Base-by-base conservation (phyloP, 495 filamentous ascomycete genomes). In the Xylaria telfairii region DNA sequence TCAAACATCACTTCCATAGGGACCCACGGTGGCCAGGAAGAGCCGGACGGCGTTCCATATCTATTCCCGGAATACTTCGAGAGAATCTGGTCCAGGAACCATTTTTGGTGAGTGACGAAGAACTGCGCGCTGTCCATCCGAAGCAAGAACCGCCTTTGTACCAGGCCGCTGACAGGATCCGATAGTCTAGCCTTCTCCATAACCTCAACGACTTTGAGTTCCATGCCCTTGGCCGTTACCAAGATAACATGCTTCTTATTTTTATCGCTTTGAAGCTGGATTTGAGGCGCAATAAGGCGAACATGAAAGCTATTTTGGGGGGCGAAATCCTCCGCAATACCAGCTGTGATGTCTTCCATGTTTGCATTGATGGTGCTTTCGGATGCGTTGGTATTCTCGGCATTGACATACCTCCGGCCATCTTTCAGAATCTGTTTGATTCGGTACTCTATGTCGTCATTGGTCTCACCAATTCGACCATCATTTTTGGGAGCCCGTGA, bases 1-100 rank as follows among this genome's bases (percentile, higher is more conserved):
- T 98, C 95, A 72, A 97, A 98, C 91, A 98, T 97, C 68, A 96
- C 92, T 81, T 99, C 96, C 82, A 98, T 89, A 4, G 96, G 95
- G 46, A 98, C 91, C 96, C 96, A 99, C 37, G 96, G 96, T 4
- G 96, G 96, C 96, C 96, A 99, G 5, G 92, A 89, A 37, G 94
- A 94, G 19, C 91, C 92, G 34, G 89, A 85, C 17, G 92, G 90
- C 46, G 95, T 92, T 59, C 96, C 96, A 74, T 98, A 99, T 63
- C 89, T 90, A 81, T 94, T 97, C 21, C 93, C 96, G 3, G 95
- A 93, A 76, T 98, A 98, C 83, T 98, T 91, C 54, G 95, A 93
- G 67, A 97, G 86, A 69, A 94, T 89, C 67, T 92, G 90, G 4
- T 85, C 85, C 49, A 89, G 89, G 79, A 98, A 92, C 74, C 89